These are phyloP conservation scores for Cordia subcordata DNA, from an alignment of 257 asterid species.

Conservation along the genomic window DNA sequence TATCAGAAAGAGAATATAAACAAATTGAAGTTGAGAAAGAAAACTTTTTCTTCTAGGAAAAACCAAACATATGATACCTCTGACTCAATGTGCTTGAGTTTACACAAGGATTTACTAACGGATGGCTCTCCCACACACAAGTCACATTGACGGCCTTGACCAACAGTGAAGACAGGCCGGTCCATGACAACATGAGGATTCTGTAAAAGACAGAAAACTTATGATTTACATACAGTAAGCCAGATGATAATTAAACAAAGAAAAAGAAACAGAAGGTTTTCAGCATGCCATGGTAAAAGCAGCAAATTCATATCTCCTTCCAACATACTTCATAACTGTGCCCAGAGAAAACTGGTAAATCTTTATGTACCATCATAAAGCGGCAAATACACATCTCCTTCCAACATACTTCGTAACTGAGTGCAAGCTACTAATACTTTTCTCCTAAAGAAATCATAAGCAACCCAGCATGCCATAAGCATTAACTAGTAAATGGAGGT, in stretches of 20 bases:
- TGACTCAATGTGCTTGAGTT: constrained; percentile 54
- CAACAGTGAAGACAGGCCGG: constrained; percentile 44
- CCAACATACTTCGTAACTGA: too few relatives aligned
- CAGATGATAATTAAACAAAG: background rate
- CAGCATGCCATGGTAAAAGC: background rate
- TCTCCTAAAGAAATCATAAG: too few relatives aligned
- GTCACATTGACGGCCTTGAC: constrained; percentile 52
- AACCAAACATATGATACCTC: constrained; percentile 44
- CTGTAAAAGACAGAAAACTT: constrained; percentile 33
- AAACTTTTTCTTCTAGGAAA: background rate
- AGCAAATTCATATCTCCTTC: too few relatives aligned
- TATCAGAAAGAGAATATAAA: too few relatives aligned
- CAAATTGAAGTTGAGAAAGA: background rate
- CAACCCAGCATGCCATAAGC: too few relatives aligned
- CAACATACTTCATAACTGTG: too few relatives aligned
- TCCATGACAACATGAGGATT: constrained; percentile 65
- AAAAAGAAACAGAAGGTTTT: background rate
- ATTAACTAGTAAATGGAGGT: too few relatives aligned
- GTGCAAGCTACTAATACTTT: too few relatives aligned
- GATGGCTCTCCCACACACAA: constrained; percentile 61
- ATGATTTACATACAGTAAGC: background rate
- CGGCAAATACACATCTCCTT: too few relatives aligned
- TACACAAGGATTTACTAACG: constrained; percentile 64
- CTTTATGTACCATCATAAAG: too few relatives aligned
- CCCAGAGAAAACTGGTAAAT: too few relatives aligned